Conservation (phyloP, 306 rosid genomes). For the Urtica urens region DNA sequence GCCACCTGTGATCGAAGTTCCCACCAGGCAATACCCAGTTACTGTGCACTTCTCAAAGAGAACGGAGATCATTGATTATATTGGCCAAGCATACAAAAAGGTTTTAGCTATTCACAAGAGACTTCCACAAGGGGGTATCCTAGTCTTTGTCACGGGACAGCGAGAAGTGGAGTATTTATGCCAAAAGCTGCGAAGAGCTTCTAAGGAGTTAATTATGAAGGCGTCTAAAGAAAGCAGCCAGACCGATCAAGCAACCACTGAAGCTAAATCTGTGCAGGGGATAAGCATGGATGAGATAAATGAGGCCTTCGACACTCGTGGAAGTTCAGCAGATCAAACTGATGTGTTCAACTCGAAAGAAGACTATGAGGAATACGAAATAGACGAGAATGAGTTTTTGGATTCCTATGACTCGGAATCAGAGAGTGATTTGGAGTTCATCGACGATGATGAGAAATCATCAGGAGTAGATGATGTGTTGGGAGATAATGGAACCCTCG, state of each 20-base stretch:
- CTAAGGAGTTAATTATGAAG: constrained; percentile 40
- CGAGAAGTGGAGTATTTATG: constrained; percentile 79
- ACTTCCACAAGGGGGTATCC: constrained; percentile 81
- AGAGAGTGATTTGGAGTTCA: constrained; percentile 57
- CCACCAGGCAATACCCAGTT: constrained; percentile 80
- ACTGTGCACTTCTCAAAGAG: constrained; percentile 60
- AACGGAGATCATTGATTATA: constrained; percentile 61
- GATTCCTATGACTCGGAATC: constrained; percentile 55
- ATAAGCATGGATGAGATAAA: constrained; percentile 48
- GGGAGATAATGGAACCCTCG: constrained; percentile 41
- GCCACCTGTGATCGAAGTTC: constrained; percentile 74
- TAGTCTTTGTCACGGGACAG: constrained; percentile 80
- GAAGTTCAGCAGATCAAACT: constrained; percentile 27
- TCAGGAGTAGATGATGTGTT: constrained; percentile 36
- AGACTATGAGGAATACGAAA: constrained; percentile 40
- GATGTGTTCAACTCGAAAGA: constrained; percentile 54
- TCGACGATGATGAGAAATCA: constrained; percentile 25
- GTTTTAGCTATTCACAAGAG: constrained; percentile 81
- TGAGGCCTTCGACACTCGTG: constrained; percentile 66
- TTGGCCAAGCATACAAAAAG: constrained; percentile 78
- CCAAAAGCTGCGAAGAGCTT: constrained; percentile 58
- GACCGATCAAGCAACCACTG: constrained; percentile 21
- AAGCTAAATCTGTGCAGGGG: constrained; percentile 30
- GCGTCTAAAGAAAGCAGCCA: constrained; percentile 24
- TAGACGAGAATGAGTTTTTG: constrained; percentile 27